Conservation (phyloP, 2,329 filamentous ascomycete species). For the Penicillium digitatum region DNA sequence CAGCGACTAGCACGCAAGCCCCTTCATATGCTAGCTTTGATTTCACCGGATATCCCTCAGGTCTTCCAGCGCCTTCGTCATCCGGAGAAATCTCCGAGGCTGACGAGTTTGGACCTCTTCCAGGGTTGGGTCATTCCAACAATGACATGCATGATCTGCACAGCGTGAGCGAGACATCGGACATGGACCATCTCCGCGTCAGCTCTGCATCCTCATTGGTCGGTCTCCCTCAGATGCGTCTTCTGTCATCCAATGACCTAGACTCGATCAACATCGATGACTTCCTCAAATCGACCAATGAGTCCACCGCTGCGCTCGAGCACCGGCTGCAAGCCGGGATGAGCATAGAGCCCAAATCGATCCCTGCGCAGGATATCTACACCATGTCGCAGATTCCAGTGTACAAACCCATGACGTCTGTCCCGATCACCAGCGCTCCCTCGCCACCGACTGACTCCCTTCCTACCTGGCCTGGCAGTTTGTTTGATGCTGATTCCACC, state of each 20-base stretch:
- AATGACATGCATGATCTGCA: conserved; percentile 38
- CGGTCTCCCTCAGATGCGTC: conserved; percentile 40
- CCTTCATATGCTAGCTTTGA: conserved; percentile 48
- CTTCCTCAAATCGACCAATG: conserved; percentile 42
- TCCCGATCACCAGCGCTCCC: conserved; percentile 19
- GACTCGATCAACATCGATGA: conserved; percentile 44
- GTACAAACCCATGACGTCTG: conserved; percentile 22
- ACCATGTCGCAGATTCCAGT: conserved; percentile 24
- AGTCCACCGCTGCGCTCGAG: conserved; percentile 39
- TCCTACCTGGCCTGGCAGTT: conserved; percentile 31
- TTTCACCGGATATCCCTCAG: conserved; percentile 39
- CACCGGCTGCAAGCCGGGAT: conserved; percentile 40
- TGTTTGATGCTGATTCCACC: conserved; percentile 32
- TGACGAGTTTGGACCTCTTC: conserved; percentile 42
- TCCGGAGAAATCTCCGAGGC: conserved; percentile 50
- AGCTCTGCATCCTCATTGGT: conserved; percentile 45
- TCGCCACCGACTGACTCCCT: conserved; percentile 26
- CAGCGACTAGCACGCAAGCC: conserved; percentile 42
- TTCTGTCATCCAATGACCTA: conserved; percentile 40
- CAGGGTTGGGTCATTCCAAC: conserved; percentile 27
- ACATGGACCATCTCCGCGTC: conserved; percentile 40
- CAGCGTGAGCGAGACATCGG: conserved; percentile 42
- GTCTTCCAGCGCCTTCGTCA: conserved; percentile 44
- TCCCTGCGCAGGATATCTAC: conserved; percentile 31
- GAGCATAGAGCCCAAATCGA: conserved; percentile 34